A percentile compares a stretch with the other conserved stretches of the same genome.
Evolutionary conservation across 352 stramenopile genomes (phyloP).

Genomic region (Thalassiosira exigua): DNA sequence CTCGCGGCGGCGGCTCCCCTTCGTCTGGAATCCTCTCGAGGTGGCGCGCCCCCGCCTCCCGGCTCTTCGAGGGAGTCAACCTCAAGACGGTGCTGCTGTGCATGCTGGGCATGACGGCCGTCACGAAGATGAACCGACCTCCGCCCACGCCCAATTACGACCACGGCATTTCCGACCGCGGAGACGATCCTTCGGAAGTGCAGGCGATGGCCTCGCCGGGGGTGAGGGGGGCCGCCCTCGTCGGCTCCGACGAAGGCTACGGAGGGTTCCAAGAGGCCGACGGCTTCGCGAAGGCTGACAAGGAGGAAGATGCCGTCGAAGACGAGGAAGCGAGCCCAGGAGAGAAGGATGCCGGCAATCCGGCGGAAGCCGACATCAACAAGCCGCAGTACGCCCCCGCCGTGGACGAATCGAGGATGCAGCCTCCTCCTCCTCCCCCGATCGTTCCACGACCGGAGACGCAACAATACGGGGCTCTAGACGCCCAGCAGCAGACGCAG

Average conservation of each 20-base stretch:
- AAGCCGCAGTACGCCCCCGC: not conserved
- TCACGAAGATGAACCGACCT: constrained; percentile 26
- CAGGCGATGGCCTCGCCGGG: not conserved
- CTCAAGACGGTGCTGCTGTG: constrained; percentile 48
- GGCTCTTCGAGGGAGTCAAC: constrained; percentile 28
- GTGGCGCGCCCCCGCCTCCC: not conserved
- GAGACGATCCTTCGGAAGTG: not conserved
- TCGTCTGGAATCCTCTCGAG: not conserved
- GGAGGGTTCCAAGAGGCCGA: not conserved
- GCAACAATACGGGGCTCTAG: not conserved
- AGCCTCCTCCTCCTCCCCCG: not conserved
- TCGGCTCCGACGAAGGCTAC: not conserved
- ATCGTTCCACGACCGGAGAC: not conserved
- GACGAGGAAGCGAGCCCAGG: not conserved
- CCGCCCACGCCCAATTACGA: not conserved
- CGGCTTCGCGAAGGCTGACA: not conserved
- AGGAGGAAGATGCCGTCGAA: not conserved
- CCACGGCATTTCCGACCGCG: not conserved
- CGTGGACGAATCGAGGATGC: not conserved
- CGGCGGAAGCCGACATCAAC: not conserved
- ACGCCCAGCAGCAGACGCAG: not conserved
- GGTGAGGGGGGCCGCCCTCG: not conserved
- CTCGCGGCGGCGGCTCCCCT: not conserved
- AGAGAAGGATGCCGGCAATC: not conserved
- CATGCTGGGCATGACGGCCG: constrained; percentile 30